Conservation (phyloP, 306 rosid genomes). For the Prunus campanulata region DNA sequence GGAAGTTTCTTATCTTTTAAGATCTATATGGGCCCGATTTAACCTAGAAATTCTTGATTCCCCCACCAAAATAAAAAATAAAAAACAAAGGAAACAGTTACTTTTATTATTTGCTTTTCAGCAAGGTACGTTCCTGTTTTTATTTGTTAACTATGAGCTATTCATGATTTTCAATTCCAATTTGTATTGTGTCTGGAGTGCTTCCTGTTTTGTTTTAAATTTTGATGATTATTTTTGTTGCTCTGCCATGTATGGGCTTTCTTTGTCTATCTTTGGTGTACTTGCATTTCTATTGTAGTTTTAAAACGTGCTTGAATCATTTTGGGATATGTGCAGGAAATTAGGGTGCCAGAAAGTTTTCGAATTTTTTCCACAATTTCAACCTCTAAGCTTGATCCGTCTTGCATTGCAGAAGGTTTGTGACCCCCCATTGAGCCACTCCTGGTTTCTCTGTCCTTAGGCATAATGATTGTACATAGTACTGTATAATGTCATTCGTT, state of each 20-base stretch:
- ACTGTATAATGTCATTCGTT: neutral
- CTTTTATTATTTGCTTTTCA: neutral
- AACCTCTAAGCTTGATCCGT: constrained; percentile 46
- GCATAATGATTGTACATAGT: neutral
- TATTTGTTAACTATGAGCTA: neutral
- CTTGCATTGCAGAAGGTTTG: constrained; percentile 55
- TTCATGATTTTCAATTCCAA: neutral
- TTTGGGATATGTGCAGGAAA: constrained; percentile 50
- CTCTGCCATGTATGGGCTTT: neutral
- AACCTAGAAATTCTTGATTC: neutral
- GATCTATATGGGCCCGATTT: neutral
- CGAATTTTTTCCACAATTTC: constrained; percentile 79
- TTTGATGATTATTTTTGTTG: neutral
- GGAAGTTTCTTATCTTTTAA: neutral
- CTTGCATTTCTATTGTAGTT: neutral
- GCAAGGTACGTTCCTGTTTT: neutral
- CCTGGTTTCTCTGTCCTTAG: neutral
- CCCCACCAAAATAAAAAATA: neutral
- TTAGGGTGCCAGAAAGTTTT: constrained; percentile 75
- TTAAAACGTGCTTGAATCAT: neutral
- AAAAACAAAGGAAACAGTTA: neutral
- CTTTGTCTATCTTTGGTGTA: neutral
- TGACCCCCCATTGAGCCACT: neutral
- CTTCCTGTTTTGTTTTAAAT: neutral
- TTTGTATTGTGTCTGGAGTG: neutral